These are phyloP conservation scores for Acer saccharum DNA, from an alignment of 345 rosid genomes.

Conservation along the genomic window DNA sequence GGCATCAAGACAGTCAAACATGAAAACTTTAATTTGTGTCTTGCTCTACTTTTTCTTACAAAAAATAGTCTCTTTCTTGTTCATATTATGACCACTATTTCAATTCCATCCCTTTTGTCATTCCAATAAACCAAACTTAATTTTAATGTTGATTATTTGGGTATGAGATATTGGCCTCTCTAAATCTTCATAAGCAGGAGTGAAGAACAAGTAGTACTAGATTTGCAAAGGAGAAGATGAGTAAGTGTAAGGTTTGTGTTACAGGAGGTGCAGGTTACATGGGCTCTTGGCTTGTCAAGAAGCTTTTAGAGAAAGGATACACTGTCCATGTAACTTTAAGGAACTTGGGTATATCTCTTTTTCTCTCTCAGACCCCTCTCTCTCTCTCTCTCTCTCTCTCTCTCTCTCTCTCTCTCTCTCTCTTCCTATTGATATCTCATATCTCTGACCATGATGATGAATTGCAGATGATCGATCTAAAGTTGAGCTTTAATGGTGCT, in stretches of 20 bases:
- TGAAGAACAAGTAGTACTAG: not conserved
- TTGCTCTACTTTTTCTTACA: no score
- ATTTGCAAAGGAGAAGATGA: constrained; percentile 25
- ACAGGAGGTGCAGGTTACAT: constrained; percentile 43
- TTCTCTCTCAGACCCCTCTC: not conserved
- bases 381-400: no score
- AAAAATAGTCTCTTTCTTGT: no score
- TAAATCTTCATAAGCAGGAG: no score
- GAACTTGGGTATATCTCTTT: constrained; percentile 23
- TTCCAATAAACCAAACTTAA: no score
- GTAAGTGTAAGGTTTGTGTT: constrained; percentile 37
- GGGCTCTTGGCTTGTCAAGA: constrained; percentile 36
- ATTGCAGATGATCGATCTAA: constrained; percentile 27
- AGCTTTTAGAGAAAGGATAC: constrained; percentile 36
- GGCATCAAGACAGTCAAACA: no score
- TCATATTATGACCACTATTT: no score
- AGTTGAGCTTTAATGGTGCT: constrained; percentile 30
- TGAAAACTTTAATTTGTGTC: no score
- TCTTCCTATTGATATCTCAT: not conserved
- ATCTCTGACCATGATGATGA: not conserved
- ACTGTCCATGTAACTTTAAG: constrained; percentile 43
- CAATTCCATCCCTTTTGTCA: no score
- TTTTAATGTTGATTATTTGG: no score
- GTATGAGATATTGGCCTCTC: no score
- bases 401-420: no score